phyloP scores from a whole-genome alignment of 2,329 filamentous ascomycete species.

The Claviceps digitariae region DNA sequence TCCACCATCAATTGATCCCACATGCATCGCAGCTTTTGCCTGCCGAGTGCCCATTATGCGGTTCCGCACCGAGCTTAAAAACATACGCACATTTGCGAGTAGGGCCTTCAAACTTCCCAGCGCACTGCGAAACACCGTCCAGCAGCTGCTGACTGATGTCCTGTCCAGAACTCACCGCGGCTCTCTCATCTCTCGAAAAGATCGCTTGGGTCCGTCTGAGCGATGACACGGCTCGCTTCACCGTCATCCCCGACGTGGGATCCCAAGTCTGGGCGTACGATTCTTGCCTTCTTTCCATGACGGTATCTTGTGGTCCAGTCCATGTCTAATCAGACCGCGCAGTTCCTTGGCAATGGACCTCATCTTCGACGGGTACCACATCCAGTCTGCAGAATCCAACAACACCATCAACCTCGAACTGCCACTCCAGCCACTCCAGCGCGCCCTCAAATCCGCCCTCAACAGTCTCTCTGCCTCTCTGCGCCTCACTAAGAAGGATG shows the following conservation, averaged over 20 bases:
- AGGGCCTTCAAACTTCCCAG: slow-evolving; percentile 13
- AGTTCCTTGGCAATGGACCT: slow-evolving; percentile 57
- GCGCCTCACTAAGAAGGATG: slow-evolving; percentile 85
- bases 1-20: no score
- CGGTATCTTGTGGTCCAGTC: neutral
- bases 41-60: slow-evolving; percentile 35
- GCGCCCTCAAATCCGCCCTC: slow-evolving; percentile 79
- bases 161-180: slow-evolving; percentile 47
- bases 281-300: slow-evolving; percentile 12
- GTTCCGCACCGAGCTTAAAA: slow-evolving; percentile 52
- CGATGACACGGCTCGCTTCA: slow-evolving; percentile 80
- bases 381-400: slow-evolving; percentile 67
- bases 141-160: neutral
- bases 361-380: slow-evolving; percentile 74
- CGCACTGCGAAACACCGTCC: neutral
- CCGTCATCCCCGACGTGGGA: slow-evolving; percentile 85
- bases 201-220: slow-evolving; percentile 85
- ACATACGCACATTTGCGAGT: slow-evolving; percentile 55
- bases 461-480: slow-evolving; percentile 72
- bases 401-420: slow-evolving; percentile 97
- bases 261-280: slow-evolving; percentile 90
- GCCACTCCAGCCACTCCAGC: slow-evolving; percentile 72
- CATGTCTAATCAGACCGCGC: neutral
- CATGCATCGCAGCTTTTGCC: neutral
- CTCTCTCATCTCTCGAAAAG: slow-evolving; percentile 57